Conservation (phyloP, 2,329 filamentous ascomycete genomes). For the Pleomassaria siparia region DNA sequence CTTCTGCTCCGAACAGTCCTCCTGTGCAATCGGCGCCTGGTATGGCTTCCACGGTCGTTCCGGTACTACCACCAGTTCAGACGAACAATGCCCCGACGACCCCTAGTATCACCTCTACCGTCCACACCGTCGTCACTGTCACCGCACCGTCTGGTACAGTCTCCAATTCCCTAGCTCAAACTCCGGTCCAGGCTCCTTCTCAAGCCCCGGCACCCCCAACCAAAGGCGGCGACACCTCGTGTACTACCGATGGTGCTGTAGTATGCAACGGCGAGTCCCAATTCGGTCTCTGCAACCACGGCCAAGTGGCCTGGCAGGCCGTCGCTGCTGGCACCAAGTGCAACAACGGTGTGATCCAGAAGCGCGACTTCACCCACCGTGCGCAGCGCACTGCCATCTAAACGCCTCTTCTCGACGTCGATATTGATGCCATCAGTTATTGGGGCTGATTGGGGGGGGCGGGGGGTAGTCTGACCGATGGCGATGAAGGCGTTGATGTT, state of each 20-base stretch:
- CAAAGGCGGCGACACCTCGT: conserved; percentile 13
- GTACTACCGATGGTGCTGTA: conserved; percentile 37
- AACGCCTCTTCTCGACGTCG: too few species aligned
- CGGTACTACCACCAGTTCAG: conserved; percentile 2
- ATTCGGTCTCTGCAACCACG: conserved; percentile 47
- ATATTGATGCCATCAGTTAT: too few species aligned
- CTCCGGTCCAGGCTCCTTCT: conserved; percentile 6
- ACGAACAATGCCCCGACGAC: conserved; percentile 5
- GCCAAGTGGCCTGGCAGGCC: conserved; percentile 40
- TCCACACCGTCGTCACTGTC: conserved; percentile 27
- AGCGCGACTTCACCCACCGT: conserved; percentile 27
- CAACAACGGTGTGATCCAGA: conserved; percentile 38
- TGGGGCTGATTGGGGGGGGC: too few species aligned
- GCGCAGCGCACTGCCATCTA: conserved; percentile 16
- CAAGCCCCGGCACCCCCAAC: conserved; percentile 5
- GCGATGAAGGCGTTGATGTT: too few species aligned
- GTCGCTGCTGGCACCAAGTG: conserved; percentile 49
- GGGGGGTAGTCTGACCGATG: too few species aligned
- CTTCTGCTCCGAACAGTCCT: conserved; percentile 5
- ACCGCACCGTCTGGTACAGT: conserved; percentile 20
- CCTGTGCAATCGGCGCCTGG: conserved; percentile 5
- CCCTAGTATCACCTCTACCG: conserved; percentile 15
- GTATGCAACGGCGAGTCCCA: conserved; percentile 41
- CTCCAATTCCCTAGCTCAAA: conserved; percentile 2
- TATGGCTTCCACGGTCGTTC: conserved; percentile 2